Base-by-base conservation (phyloP, 768 basidiomycete genomes). In the Dentipellis fragilis region DNA sequence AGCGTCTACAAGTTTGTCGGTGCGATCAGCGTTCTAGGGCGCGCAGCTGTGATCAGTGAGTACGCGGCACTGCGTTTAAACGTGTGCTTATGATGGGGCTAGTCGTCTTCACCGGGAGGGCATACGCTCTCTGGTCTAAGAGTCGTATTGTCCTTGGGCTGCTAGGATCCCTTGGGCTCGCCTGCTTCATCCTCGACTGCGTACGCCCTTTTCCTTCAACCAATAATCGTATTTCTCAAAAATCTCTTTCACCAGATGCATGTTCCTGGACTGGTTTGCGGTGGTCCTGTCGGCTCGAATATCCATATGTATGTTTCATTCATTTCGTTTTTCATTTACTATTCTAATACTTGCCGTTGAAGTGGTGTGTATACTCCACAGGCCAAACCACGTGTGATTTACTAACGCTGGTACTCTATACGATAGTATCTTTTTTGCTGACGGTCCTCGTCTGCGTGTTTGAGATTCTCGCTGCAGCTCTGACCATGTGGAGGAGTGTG, bases 21-120 rank as follows among this genome's bases (percentile, higher is more conserved):
- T 23, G 65, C 64, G 8, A 53, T 69, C 36, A 69, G 69, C 50
- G 66, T 71, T 6, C 23, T 67, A 14, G 69, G 68, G 9, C 52
- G 69, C 12, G 60, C 64, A 1, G 66, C 65, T 10, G 58, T 71
- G 12, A 59, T 71, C 21, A 19, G 54, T 48, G 47, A 45, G 57
- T 45, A n/a, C 16, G 2, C 6, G n/a, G 3, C 19, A 19, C n/a
- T 7, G 42, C 42, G 1, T 10, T 12, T 0, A n/a, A 17, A 2
- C 10, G 7, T 0, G 11, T 45, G 2, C 17, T 45, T 7, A 45
- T 17, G n/a, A 45, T 45, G 16, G 2, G 29, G 1, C 14, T 10
- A 45, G 42, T 45, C 17, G 42, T 45, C 19, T 45, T 45, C 17
- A 45, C 42, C n/a, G 42, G 42, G 2, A 12, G 42, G 10, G 42